Evolutionary conservation across 192 early-diverging fungal genomes (phyloP), one percentile per base, ranked within the genome.

Genomic region (Gonapodya prolifera): DNA sequence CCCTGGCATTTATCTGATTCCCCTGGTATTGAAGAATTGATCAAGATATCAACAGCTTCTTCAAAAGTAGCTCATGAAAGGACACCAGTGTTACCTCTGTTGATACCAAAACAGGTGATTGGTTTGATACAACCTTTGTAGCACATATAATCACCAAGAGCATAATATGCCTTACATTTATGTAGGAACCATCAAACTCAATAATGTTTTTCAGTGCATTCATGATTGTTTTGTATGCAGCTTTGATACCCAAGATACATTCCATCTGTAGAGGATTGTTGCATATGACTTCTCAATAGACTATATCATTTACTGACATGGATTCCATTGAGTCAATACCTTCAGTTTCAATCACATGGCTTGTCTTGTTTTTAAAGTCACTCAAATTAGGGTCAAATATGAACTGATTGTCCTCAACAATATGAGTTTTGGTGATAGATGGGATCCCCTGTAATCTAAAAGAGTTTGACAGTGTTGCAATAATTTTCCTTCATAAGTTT

Each of bases 101-200:
- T 99, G 82, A 99, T 99, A 81, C 97, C 97, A 78, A 98, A 96
- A 70, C 97, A 92, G 0, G 96, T 96, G 80, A 99, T 99, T 31
- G 97, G 94, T 89, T 96, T 98, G 79, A 99, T 81, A 70, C 89
- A 84, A 70, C 97, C 97, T 31, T 92, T 89, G 34, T 94, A 90
- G 2, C 95, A 97, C 97, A 99, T 99, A 33, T 95, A 92, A 84
- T 99, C 97, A 92, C 92, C 75, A 99, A 90, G 81, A 98, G 84
- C 30, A 96, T 91, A 85, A 99, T 84, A 79, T 99, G 97, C 71
- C 97, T 91, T 83, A 98, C 97, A 86, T 99, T 99, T 78, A 99
- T 95, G 88, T 98, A 98, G 35, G 94, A 95, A 81, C 94, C 94
- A 76, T 95, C 95, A 78, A 92, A 93, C 87, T 97, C 92, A 80